Percentiles rank a stretch among this genome's conserved stretches.
Conservation (phyloP, 139 green algal genomes). For the Eudorina sp. region DNA sequence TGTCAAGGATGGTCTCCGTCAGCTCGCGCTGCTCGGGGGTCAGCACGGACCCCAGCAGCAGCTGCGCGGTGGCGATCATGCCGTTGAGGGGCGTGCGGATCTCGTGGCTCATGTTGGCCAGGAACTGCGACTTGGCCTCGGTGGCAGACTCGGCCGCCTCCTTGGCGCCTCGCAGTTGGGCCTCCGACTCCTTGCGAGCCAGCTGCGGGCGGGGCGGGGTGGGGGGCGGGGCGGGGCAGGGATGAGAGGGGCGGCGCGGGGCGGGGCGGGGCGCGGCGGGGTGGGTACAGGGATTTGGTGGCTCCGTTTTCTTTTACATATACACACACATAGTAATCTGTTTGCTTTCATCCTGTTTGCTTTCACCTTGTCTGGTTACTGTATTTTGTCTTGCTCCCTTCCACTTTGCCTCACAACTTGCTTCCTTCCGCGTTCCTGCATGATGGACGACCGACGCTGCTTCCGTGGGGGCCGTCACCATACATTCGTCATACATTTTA, state of each 20-base stretch:
- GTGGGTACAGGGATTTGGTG: background rate
- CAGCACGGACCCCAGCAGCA: slow-evolving; percentile 83
- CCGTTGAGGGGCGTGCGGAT: slow-evolving; percentile 96
- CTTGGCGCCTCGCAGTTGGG: slow-evolving; percentile 33
- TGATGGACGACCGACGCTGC: too few relatives aligned
- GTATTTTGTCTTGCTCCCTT: too few relatives aligned
- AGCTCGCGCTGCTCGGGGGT: slow-evolving; percentile 84
- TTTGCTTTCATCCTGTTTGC: too few relatives aligned
- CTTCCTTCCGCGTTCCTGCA: too few relatives aligned
- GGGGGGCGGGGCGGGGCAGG: background rate
- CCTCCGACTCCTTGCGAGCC: slow-evolving; percentile 29
- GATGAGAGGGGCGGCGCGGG: background rate
- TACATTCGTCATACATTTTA: too few relatives aligned
- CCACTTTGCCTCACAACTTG: too few relatives aligned
- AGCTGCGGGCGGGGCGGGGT: slow-evolving; percentile 11
- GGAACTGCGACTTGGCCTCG: slow-evolving; percentile 93
- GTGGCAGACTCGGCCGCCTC: slow-evolving; percentile 61
- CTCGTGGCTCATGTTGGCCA: slow-evolving; percentile 95
- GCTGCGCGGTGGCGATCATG: slow-evolving; percentile 92
- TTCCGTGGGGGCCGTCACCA: too few relatives aligned
- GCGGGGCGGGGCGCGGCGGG: background rate
- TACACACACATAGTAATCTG: too few relatives aligned
- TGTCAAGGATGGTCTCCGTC: slow-evolving; percentile 81
- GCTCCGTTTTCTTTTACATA: too few relatives aligned
- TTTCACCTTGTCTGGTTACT: too few relatives aligned